Evolutionary conservation across 306 rosid species (phyloP).

Genomic region (Mucuna pruriens): DNA sequence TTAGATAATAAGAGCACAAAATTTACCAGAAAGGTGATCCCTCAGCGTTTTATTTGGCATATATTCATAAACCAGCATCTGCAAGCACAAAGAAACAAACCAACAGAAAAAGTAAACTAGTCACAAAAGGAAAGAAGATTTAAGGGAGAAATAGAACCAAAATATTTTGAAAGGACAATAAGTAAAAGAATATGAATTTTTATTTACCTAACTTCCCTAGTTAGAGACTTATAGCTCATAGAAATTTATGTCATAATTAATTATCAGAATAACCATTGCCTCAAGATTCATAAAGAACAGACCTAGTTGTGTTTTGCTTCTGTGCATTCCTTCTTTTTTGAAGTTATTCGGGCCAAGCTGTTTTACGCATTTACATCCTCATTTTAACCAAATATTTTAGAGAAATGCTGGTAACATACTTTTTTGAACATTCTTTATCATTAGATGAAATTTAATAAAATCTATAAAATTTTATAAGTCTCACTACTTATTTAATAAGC

Average conservation of each 20-base stretch:
- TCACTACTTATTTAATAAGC: not conserved
- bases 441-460: not conserved
- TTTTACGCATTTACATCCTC: not conserved
- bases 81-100: slow-evolving; percentile 46
- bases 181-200: slow-evolving; percentile 19
- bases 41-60: slow-evolving; percentile 84
- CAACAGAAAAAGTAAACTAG: slow-evolving; percentile 26
- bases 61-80: slow-evolving; percentile 93
- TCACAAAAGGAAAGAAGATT: slow-evolving; percentile 17
- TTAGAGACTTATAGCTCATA: not conserved
- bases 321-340: not conserved
- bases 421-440: not conserved
- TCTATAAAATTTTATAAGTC: not conserved
- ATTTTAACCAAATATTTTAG: not conserved
- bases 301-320: slow-evolving; percentile 5
- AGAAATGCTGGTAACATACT: not conserved
- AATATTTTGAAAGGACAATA: not conserved
- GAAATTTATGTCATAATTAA: not conserved
- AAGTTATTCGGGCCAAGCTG: slow-evolving; percentile 7
- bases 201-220: slow-evolving; percentile 4
- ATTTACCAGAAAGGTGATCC: slow-evolving; percentile 84
- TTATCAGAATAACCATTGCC: slow-evolving; percentile 16
- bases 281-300: slow-evolving; percentile 1
- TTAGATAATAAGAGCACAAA: slow-evolving; percentile 1
- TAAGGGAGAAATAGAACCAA: not conserved